Evolutionary conservation across 2,329 filamentous ascomycete genomes (phyloP).

Genomic region (Trichoderma arundinaceum): DNA sequence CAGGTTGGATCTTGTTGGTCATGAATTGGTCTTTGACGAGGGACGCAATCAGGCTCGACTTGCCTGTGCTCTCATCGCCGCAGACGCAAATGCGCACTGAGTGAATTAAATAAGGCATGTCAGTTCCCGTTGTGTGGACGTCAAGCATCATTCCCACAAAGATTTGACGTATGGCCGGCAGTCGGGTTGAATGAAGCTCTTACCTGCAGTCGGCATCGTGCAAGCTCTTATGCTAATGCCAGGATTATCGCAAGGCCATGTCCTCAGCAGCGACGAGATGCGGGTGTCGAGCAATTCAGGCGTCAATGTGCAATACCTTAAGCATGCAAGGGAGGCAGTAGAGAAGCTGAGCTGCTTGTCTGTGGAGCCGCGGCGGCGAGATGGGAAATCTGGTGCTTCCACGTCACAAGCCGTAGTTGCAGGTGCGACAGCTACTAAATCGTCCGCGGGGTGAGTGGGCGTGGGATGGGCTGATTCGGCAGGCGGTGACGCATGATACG

Average conservation of each 20-base stretch:
- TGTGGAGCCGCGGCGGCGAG: constrained; percentile 22
- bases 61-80: constrained; percentile 94
- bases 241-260: constrained; percentile 33
- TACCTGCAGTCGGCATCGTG: constrained; percentile 40
- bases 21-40: constrained; percentile 98
- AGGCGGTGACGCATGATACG: constrained; percentile 27
- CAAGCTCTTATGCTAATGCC: constrained; percentile 25
- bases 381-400: constrained; percentile 26
- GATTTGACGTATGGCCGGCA: not conserved
- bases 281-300: constrained; percentile 16
- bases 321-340: not conserved
- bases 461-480: constrained; percentile 22
- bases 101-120: not conserved
- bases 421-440: constrained; percentile 17
- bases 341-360: constrained; percentile 1
- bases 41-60: constrained; percentile 90
- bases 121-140: constrained; percentile 1
- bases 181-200: not conserved
- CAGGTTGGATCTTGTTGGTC: constrained; percentile 90
- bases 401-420: constrained; percentile 6
- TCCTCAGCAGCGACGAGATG: constrained; percentile 27
- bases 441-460: constrained; percentile 22
- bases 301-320: not conserved
- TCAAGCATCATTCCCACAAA: not conserved
- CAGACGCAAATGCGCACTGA: constrained; percentile 90